phyloP scores from a whole-genome alignment of 805 yeast species.

The Grigorovia humatica region DNA sequence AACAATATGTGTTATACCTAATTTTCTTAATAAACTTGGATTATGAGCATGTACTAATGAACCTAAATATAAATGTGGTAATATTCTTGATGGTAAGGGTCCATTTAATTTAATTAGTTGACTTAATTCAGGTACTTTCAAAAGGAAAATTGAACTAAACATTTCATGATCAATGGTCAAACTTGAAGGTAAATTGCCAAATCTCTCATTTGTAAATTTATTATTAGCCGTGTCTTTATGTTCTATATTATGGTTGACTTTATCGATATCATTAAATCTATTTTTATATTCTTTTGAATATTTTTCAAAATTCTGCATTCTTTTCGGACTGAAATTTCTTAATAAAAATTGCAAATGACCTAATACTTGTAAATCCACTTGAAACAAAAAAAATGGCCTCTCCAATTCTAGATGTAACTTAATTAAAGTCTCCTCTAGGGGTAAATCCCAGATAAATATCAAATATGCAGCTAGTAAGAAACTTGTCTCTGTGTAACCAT shows the following conservation, averaged over 20 bases:
- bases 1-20: slow-evolving; percentile 66
- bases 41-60: slow-evolving; percentile 73
- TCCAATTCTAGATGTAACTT: slow-evolving; percentile 52
- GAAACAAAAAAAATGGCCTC: slow-evolving; percentile 78
- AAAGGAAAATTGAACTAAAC: slow-evolving; percentile 28
- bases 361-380: slow-evolving; percentile 59
- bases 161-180: slow-evolving; percentile 22
- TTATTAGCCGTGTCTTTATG: not conserved
- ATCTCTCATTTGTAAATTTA: not conserved
- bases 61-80: slow-evolving; percentile 80
- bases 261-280: not conserved
- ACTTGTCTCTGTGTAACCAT: slow-evolving; percentile 88
- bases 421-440: slow-evolving; percentile 55
- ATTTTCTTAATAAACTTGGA: slow-evolving; percentile 45
- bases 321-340: slow-evolving; percentile 47
- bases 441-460: slow-evolving; percentile 54
- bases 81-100: slow-evolving; percentile 72
- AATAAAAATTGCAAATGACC: slow-evolving; percentile 55
- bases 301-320: slow-evolving; percentile 7
- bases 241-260: too few species aligned
- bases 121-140: slow-evolving; percentile 18
- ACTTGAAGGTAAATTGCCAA: slow-evolving; percentile 2
- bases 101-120: slow-evolving; percentile 36
- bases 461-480: slow-evolving; percentile 60
- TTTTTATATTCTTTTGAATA: not conserved